Conservation (phyloP, 805 yeast genomes). For the Zygotorulaspora sp. region DNA sequence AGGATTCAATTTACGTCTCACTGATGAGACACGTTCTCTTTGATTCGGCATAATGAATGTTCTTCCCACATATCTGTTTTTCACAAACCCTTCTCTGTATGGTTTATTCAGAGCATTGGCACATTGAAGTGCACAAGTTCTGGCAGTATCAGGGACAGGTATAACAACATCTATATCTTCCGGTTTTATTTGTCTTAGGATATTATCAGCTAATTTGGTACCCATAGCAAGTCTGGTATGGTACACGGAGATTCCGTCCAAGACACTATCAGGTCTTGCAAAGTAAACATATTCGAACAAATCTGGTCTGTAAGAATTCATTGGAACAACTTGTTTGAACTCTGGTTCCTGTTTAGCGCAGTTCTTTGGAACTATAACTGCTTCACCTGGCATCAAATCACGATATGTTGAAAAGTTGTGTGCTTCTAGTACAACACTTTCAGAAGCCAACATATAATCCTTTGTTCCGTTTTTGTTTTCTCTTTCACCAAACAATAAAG, state of each 20-base stretch:
- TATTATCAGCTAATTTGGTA: conserved; percentile 72
- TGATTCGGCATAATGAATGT: conserved; percentile 99
- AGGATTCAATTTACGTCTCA: conserved; percentile 90
- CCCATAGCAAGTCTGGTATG: conserved; percentile 94
- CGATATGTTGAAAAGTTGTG: conserved; percentile 76
- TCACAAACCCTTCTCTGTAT: conserved; percentile 95
- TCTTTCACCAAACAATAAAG: conserved; percentile 83
- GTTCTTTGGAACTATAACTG: conserved; percentile 84
- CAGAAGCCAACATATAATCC: conserved; percentile 94
- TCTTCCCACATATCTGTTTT: conserved; percentile 94
- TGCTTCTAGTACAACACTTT: conserved; percentile 90
- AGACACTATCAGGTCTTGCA: conserved; percentile 94
- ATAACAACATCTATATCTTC: conserved; percentile 85
- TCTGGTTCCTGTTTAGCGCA: conserved; percentile 57
- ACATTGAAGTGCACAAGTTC: conserved; percentile 90
- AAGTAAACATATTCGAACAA: conserved; percentile 96
- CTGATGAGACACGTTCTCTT: conserved; percentile 87
- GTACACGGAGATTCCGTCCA: conserved; percentile 96
- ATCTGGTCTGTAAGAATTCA: conserved; percentile 83
- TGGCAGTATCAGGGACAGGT: conserved; percentile 98
- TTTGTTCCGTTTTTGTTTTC: conserved; percentile 57
- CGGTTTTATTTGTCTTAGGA: conserved; percentile 45
- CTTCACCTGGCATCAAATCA: conserved; percentile 93
- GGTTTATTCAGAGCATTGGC: conserved; percentile 77
- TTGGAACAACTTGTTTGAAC: conserved; percentile 78